Evolutionary conservation across 1,284 basidiomycete species (phyloP).

Genomic region (Ceratobasidium sp.): DNA sequence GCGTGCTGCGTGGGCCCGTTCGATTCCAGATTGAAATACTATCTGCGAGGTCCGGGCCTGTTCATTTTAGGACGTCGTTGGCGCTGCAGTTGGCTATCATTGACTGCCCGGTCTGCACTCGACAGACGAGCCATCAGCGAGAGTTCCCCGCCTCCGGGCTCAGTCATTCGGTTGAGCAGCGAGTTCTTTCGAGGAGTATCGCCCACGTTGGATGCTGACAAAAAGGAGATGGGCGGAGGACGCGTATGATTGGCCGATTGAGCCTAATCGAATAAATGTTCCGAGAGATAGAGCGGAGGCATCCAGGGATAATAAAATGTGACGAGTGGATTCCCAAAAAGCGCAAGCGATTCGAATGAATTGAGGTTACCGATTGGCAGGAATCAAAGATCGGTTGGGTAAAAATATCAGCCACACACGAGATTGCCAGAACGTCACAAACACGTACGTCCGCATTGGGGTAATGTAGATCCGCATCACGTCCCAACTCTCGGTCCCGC

Average conservation of each 20-base stretch:
- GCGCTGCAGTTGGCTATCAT: constrained; percentile 2
- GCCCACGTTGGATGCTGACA: constrained; percentile 2
- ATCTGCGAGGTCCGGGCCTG: constrained; percentile 14
- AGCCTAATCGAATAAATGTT: background rate
- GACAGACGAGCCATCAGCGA: constrained; percentile 32
- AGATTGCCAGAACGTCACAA: background rate
- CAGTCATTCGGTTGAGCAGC: constrained; percentile 40
- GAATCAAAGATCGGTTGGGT: constrained; percentile 15
- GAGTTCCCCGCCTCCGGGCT: constrained; percentile 13
- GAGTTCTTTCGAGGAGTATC: constrained; percentile 32
- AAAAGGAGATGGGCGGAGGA: background rate
- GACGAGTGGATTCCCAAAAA: background rate
- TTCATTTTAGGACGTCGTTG: constrained; percentile 23
- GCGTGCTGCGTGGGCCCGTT: background rate
- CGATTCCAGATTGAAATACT: background rate
- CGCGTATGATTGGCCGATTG: constrained; percentile 7
- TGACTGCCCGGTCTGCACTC: background rate
- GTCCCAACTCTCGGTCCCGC: constrained; percentile 6
- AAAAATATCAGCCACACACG: constrained; percentile 6
- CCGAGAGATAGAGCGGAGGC: background rate
- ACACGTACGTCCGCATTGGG: constrained; percentile 29
- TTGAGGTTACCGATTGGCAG: constrained; percentile 1
- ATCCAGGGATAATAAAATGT: background rate
- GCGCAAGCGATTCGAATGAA: background rate
- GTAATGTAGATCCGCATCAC: constrained; percentile 11